Base-by-base conservation (phyloP, 345 rosid genomes). In the Syzygium aqueum region DNA sequence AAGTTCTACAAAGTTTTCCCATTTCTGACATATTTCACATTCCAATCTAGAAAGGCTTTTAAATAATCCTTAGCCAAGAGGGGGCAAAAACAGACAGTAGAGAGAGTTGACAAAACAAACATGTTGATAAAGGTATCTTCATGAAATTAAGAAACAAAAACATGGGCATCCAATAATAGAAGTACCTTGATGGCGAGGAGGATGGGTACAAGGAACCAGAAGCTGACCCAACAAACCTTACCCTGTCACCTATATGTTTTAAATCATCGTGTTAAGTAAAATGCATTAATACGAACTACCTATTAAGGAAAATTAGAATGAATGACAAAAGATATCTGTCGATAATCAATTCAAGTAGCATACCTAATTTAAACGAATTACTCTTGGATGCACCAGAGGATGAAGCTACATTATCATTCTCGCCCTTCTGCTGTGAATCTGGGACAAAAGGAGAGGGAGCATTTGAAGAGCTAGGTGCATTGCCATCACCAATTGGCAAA, bases 161-260 rank as follows among this genome's bases (percentile, higher is more conserved):
- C 40, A 50, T 28, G 51, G 16, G 28, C 52, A 6, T 54, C 51
- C 57, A 63, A 46, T 49, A 51, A 87, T 53, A 21, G 16, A 83
- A 17, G 73, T 84, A 97, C 99, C 99, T 95, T 84, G 93, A 85
- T 80, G 93, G 86, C 84, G 96, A 91, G 85, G 92, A 53, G 63
- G 94, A 50, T 84, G 90, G 89, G 91, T 92, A 92, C 73, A 92
- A 85, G 89, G 91, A 92, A 88, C 94, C 88, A 85, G 93, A 90
- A 89, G 93, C 86, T 30, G 92, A 87, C 53, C 90, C 92, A 37
- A 87, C 53, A 91, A 91, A 97, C 88, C 91, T 92, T 88, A 97
- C 97, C 91, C 94, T 91, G 90, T 97, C 98, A 86, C 97, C 99
- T 97, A 91, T 90, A 91, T 86, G 84, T 88, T 77, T 86, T 87